Evolutionary conservation across 1,284 basidiomycete genomes (phyloP).

Genomic region (Retiboletus fuscus): DNA sequence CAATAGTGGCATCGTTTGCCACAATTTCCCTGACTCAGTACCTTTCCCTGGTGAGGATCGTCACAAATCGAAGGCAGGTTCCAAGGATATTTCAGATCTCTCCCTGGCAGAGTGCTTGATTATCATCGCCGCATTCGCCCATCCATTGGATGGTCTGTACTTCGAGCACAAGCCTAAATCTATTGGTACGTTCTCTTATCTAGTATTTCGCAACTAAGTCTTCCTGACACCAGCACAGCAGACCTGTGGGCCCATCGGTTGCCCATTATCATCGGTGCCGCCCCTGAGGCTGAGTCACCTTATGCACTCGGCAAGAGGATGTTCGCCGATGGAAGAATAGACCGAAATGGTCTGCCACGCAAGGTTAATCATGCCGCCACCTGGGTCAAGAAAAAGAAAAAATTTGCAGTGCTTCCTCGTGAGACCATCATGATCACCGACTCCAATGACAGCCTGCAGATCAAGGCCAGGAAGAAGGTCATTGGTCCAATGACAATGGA

Average conservation of each 20-base stretch:
- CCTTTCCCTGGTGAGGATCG: neutral
- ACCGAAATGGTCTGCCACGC: neutral
- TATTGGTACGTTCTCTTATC: neutral
- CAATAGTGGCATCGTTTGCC: neutral
- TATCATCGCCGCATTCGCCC: neutral
- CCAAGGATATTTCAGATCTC: neutral
- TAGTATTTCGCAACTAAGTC: neutral
- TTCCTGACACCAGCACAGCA: neutral
- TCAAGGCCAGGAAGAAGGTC: too few species aligned
- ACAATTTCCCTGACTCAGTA: neutral
- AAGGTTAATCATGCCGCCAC: neutral
- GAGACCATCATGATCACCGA: neutral
- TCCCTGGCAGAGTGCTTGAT: neutral
- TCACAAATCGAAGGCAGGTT: neutral
- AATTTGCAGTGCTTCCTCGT: neutral
- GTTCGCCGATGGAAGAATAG: neutral
- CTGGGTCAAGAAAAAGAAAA: slow-evolving; percentile 2
- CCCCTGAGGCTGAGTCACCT: neutral
- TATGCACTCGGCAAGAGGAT: neutral
- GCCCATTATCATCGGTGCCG: neutral
- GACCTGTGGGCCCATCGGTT: neutral
- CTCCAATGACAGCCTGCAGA: neutral
- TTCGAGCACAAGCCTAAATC: neutral
- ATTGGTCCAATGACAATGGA: too few species aligned
- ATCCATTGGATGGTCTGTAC: too few species aligned